Percentiles rank a stretch among this genome's conserved stretches.
Conservation (phyloP, 2,329 filamentous ascomycete genomes). For the Aspergillus nomiae region DNA sequence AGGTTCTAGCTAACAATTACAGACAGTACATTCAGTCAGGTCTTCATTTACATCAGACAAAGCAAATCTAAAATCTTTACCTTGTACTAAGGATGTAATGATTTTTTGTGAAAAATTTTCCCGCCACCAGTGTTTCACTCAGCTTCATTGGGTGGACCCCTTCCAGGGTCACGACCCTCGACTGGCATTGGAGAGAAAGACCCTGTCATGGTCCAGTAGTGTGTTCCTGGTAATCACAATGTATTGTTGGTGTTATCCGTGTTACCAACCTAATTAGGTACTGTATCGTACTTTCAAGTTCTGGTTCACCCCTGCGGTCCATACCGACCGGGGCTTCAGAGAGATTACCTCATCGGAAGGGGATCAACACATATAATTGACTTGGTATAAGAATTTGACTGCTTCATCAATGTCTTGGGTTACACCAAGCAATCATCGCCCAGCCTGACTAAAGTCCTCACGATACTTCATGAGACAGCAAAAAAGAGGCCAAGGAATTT, state of each 20-base stretch:
- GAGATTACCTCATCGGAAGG: not conserved
- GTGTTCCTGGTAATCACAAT: constrained; percentile 4
- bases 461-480: not conserved
- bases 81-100: not conserved
- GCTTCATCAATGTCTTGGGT: not conserved
- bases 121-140: constrained; percentile 2
- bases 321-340: not conserved
- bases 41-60: not conserved
- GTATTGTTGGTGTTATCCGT: not conserved
- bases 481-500: not conserved
- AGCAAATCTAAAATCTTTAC: not conserved
- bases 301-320: not conserved
- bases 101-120: not conserved
- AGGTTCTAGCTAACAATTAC: not conserved
- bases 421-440: not conserved
- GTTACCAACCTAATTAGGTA: not conserved
- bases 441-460: not conserved
- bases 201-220: not conserved
- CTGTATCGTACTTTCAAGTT: not conserved
- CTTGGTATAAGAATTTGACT: not conserved
- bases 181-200: not conserved
- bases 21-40: not conserved
- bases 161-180: not conserved
- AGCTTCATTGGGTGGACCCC: constrained; percentile 1
- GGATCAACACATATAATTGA: not conserved